Conservation (phyloP, 108 stramenopile species). For the Pseudonitzschia multiseries region DNA sequence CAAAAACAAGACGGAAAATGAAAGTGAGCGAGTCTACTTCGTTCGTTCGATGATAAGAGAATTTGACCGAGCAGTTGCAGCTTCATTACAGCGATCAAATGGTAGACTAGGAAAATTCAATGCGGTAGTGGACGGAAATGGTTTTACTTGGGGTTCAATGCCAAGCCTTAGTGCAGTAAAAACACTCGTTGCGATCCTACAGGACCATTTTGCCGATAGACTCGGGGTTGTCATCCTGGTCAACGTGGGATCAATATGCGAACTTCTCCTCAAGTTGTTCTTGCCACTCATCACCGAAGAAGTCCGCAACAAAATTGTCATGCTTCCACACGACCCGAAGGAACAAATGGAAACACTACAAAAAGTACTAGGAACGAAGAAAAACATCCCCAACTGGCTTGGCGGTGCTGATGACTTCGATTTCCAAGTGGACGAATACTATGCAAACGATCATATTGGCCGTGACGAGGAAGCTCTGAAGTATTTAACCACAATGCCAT, state of each 20-base stretch:
- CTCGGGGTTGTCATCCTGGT: slow-evolving; percentile 58
- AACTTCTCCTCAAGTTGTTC: slow-evolving; percentile 64
- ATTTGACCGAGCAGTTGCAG: slow-evolving; percentile 59
- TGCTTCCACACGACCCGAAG: slow-evolving; percentile 49
- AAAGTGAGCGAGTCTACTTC: slow-evolving; percentile 38
- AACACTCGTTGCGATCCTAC: slow-evolving; percentile 52
- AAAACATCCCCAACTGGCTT: slow-evolving; percentile 59
- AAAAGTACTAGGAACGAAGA: slow-evolving; percentile 46
- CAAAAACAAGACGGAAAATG: slow-evolving; percentile 13
- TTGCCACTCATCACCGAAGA: slow-evolving; percentile 65
- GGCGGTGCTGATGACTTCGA: slow-evolving; percentile 63
- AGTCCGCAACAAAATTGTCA: slow-evolving; percentile 65
- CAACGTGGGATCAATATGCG: slow-evolving; percentile 46
- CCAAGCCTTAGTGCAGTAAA: slow-evolving; percentile 53
- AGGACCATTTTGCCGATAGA: slow-evolving; percentile 80
- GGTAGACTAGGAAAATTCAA: slow-evolving; percentile 73
- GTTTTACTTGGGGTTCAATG: slow-evolving; percentile 36
- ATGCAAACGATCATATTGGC: slow-evolving; percentile 34
- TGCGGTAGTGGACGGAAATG: slow-evolving; percentile 57
- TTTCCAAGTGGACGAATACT: slow-evolving; percentile 56
- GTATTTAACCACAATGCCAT: slow-evolving; percentile 62
- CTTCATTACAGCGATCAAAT: slow-evolving; percentile 42
- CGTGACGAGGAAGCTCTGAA: slow-evolving; percentile 50
- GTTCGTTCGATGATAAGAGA: slow-evolving; percentile 49
- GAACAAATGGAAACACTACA: slow-evolving; percentile 45